A percentile compares a stretch with the other conserved stretches of the same genome.
These are phyloP conservation scores for Sanghuangporus baumii DNA, from an alignment of 1,284 basidiomycete genomes.

Conservation along the genomic window DNA sequence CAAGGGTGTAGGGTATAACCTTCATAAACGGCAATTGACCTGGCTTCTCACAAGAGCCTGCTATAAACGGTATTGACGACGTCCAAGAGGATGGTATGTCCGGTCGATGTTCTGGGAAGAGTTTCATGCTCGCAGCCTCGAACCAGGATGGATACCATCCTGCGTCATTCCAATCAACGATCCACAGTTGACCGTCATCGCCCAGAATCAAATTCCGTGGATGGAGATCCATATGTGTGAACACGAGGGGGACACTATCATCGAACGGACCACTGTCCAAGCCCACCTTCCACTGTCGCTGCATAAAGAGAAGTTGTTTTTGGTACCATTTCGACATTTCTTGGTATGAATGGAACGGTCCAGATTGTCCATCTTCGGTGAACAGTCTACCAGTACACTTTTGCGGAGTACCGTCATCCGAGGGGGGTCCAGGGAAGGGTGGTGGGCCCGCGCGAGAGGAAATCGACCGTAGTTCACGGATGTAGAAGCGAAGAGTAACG, in stretches of 20 bases:
- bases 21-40: background rate
- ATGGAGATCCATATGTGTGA: conserved; percentile 26
- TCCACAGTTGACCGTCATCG: conserved; percentile 25
- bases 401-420: background rate
- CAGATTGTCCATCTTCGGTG: background rate
- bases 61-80: background rate
- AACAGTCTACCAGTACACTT: background rate
- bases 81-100: background rate
- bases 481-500: background rate
- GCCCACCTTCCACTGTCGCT: background rate
- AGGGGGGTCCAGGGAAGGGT: background rate
- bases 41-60: background rate
- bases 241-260: conserved; percentile 25
- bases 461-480: background rate
- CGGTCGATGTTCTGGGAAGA: background rate
- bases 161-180: conserved; percentile 27
- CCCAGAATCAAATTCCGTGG: conserved; percentile 26
- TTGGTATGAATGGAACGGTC: background rate
- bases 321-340: background rate
- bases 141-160: conserved; percentile 30
- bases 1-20: background rate
- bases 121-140: conserved; percentile 17
- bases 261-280: conserved; percentile 18
- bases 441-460: background rate
- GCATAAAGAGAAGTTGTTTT: background rate